phyloP scores from a whole-genome alignment of 495 filamentous ascomycete species.

The Jackrogersella minutella region DNA sequence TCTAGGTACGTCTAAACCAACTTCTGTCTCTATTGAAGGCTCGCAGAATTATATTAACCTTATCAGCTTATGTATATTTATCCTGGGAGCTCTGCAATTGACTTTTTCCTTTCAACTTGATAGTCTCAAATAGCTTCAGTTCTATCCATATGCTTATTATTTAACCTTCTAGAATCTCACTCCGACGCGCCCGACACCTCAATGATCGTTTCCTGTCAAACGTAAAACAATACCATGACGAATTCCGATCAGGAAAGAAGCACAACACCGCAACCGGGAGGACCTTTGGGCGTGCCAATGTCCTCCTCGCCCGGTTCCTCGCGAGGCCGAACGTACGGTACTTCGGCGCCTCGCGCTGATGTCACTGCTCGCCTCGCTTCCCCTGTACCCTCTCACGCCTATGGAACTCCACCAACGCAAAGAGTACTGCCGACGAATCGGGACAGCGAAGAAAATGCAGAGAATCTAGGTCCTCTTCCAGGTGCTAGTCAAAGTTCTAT shows the following conservation, averaged over 20 bases:
- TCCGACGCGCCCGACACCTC: slow-evolving; percentile 16
- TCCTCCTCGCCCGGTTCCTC: slow-evolving; percentile 58
- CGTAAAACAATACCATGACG: slow-evolving; percentile 31
- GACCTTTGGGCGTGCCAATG: slow-evolving; percentile 50
- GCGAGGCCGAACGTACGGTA: slow-evolving; percentile 50
- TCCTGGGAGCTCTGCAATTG: slow-evolving; percentile 11
- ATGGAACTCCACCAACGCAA: slow-evolving; percentile 57
- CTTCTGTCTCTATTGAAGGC: background rate
- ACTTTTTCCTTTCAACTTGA: slow-evolving; percentile 6
- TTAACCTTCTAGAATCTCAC: background rate
- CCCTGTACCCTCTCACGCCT: slow-evolving; percentile 65
- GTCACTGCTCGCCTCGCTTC: slow-evolving; percentile 78
- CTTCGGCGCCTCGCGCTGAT: slow-evolving; percentile 65
- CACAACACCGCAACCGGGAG: slow-evolving; percentile 39
- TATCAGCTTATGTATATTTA: background rate
- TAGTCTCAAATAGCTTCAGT: slow-evolving; percentile 17
- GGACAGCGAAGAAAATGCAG: slow-evolving; percentile 43
- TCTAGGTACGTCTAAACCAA: slow-evolving; percentile 20
- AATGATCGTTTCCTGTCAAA: slow-evolving; percentile 8
- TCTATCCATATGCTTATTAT: slow-evolving; percentile 3
- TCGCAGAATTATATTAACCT: background rate
- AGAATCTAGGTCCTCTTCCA: slow-evolving; percentile 58
- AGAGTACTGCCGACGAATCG: slow-evolving; percentile 34
- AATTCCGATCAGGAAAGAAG: slow-evolving; percentile 42
- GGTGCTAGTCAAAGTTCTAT: slow-evolving; percentile 59